phyloP scores from a whole-genome alignment of 805 yeast species.

The Saturnispora sanitii region DNA sequence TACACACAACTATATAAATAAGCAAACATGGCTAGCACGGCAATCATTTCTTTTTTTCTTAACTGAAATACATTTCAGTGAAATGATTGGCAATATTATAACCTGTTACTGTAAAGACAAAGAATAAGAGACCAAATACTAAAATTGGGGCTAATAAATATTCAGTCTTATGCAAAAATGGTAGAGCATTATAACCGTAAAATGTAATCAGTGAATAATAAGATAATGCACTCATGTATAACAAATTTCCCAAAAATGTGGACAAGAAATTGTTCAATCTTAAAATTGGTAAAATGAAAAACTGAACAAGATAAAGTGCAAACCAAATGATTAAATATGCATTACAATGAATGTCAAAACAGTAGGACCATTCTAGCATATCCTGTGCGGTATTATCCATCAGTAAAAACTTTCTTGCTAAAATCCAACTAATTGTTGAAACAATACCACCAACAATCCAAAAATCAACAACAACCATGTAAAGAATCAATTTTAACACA shows the following conservation, averaged over 20 bases:
- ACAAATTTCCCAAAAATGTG: slow-evolving; percentile 65
- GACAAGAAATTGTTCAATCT: slow-evolving; percentile 56
- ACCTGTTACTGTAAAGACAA: slow-evolving; percentile 50
- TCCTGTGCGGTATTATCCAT: slow-evolving; percentile 15
- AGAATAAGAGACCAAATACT: slow-evolving; percentile 44
- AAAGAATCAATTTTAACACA: slow-evolving; percentile 55
- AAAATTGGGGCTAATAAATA: slow-evolving; percentile 56
- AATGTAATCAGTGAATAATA: slow-evolving; percentile 76
- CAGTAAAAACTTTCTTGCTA: slow-evolving; percentile 53
- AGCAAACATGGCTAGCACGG: too few species aligned
- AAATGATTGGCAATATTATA: slow-evolving; percentile 64
- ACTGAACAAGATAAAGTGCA: slow-evolving; percentile 61
- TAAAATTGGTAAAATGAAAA: slow-evolving; percentile 62
- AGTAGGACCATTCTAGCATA: slow-evolving; percentile 81
- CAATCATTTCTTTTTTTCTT: neutral
- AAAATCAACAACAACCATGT: slow-evolving; percentile 82
- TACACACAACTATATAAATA: slow-evolving; percentile 4
- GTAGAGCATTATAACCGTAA: slow-evolving; percentile 78
- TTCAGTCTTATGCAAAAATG: slow-evolving; percentile 55
- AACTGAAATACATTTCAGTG: slow-evolving; percentile 32
- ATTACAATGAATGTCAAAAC: slow-evolving; percentile 91
- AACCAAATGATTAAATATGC: slow-evolving; percentile 79
- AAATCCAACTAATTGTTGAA: slow-evolving; percentile 64
- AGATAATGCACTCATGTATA: slow-evolving; percentile 63
- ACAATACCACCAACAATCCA: slow-evolving; percentile 57